Percentiles rank a stretch among this genome's conserved stretches.
These are phyloP conservation scores for Macrolepiota dolichaula DNA, from an alignment of 768 basidiomycete genomes.

Conservation along the genomic window DNA sequence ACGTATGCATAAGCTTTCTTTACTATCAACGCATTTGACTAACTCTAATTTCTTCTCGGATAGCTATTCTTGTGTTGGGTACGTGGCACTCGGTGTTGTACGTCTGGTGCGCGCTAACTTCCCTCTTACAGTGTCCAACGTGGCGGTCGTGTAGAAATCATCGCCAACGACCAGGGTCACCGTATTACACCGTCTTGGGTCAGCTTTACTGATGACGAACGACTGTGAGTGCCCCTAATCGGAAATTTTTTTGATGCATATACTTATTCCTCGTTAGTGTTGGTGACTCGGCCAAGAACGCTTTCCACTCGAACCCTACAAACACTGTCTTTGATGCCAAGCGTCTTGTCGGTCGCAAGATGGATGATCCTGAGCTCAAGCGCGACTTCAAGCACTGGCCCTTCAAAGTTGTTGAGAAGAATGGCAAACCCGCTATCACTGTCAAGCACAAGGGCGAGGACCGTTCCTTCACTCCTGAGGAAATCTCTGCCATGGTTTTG, in stretches of 20 bases:
- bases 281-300: slow-evolving; percentile 96
- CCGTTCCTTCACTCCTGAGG: slow-evolving; percentile 87
- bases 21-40: slow-evolving; percentile 2
- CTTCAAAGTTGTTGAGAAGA: slow-evolving; percentile 76
- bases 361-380: slow-evolving; percentile 76
- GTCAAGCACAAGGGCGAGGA: slow-evolving; percentile 77
- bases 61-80: slow-evolving; percentile 97
- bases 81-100: slow-evolving; percentile 24
- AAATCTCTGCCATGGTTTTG: slow-evolving; percentile 94
- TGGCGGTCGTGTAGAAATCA: slow-evolving; percentile 84
- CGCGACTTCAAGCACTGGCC: slow-evolving; percentile 92
- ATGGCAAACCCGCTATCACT: slow-evolving; percentile 75
- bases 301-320: slow-evolving; percentile 83
- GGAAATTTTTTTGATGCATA: background rate
- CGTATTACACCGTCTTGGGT: slow-evolving; percentile 92
- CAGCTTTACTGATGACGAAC: slow-evolving; percentile 74
- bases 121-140: slow-evolving; percentile 62
- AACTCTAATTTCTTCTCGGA: slow-evolving; percentile 21
- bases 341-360: slow-evolving; percentile 87
- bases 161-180: slow-evolving; percentile 87
- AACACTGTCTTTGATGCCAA: slow-evolving; percentile 98
- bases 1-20: slow-evolving; percentile 45
- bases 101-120: background rate
- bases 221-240: slow-evolving; percentile 44
- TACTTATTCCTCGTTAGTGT: slow-evolving; percentile 39